Percentiles rank a stretch among this genome's conserved stretches.
Conservation (phyloP, 371 early-diverging fungal species). For the Mortierella sp. region DNA sequence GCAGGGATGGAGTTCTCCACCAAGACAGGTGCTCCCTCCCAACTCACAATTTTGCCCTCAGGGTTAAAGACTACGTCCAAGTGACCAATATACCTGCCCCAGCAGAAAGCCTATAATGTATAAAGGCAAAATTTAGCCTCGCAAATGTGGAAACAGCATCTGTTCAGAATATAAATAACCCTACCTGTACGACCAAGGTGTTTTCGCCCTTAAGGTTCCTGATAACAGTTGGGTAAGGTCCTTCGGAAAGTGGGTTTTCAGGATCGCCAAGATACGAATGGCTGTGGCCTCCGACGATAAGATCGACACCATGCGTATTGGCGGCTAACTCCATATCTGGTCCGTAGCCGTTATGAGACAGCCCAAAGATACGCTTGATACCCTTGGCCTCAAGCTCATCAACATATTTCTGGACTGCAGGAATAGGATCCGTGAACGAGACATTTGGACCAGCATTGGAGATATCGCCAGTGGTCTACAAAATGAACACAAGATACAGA, state of each 20-base stretch:
- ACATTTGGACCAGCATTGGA: conserved; percentile 63
- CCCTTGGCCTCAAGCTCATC: conserved; percentile 70
- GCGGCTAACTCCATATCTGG: conserved; percentile 72
- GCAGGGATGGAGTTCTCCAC: conserved; percentile 62
- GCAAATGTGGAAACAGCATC: not conserved
- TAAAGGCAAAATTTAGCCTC: not conserved
- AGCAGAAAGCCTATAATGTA: conserved; percentile 38
- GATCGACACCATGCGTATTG: conserved; percentile 62
- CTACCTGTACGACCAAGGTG: conserved; percentile 75
- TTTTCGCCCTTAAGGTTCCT: conserved; percentile 67
- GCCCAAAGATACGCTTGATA: conserved; percentile 71
- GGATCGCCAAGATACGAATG: conserved; percentile 73
- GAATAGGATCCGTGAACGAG: conserved; percentile 63
- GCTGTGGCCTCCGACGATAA: conserved; percentile 83
- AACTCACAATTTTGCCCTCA: conserved; percentile 60
- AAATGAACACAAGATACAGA: not conserved
- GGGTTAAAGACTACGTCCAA: conserved; percentile 72
- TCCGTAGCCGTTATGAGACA: conserved; percentile 80
- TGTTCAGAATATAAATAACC: conserved; percentile 21
- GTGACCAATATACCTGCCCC: conserved; percentile 79
- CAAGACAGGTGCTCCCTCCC: conserved; percentile 69
- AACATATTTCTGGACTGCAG: conserved; percentile 69
- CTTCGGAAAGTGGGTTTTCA: conserved; percentile 45
- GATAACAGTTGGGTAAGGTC: conserved; percentile 73
- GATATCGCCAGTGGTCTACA: conserved; percentile 65